A percentile compares a stretch with the other conserved stretches of the same genome.
These are phyloP conservation scores for Licmophora abbreviata DNA, from an alignment of 108 stramenopile genomes.

Conservation along the genomic window DNA sequence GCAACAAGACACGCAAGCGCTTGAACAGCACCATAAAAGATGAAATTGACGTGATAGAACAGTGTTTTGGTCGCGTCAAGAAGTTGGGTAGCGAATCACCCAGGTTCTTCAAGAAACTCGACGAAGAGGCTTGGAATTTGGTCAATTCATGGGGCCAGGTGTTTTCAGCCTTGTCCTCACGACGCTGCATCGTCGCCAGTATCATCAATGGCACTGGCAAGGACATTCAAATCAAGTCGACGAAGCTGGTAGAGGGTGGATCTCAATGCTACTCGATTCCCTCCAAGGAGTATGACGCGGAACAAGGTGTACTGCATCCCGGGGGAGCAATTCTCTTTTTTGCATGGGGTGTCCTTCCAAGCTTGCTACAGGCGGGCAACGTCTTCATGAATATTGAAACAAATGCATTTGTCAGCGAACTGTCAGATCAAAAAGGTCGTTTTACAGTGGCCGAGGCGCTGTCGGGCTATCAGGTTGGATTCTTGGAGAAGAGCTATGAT, in stretches of 20 bases:
- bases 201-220: conserved; percentile 66
- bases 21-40: conserved; percentile 36
- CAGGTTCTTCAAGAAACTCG: conserved; percentile 46
- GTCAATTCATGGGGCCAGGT: conserved; percentile 61
- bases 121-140: conserved; percentile 70
- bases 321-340: conserved; percentile 72
- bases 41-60: conserved; percentile 65
- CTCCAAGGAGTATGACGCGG: conserved; percentile 52
- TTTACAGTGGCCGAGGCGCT: conserved; percentile 38
- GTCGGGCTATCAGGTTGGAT: conserved; percentile 50
- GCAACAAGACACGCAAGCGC: conserved; percentile 32
- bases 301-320: conserved; percentile 50
- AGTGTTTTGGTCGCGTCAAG: conserved; percentile 49
- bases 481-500: conserved; percentile 75
- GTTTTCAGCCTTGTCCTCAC: conserved; percentile 60
- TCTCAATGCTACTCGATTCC: conserved; percentile 65
- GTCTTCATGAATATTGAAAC: conserved; percentile 72
- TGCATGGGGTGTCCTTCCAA: conserved; percentile 67
- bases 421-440: conserved; percentile 42
- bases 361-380: conserved; percentile 53
- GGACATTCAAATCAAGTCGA: conserved; percentile 64
- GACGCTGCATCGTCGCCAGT: conserved; percentile 64
- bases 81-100: conserved; percentile 38
- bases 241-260: conserved; percentile 62
- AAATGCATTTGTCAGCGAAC: conserved; percentile 52